A percentile compares a stretch with the other conserved stretches of the same genome.
phyloP scores from a whole-genome alignment of 164 flowering plant species.

The Macadamia integrifolia region DNA sequence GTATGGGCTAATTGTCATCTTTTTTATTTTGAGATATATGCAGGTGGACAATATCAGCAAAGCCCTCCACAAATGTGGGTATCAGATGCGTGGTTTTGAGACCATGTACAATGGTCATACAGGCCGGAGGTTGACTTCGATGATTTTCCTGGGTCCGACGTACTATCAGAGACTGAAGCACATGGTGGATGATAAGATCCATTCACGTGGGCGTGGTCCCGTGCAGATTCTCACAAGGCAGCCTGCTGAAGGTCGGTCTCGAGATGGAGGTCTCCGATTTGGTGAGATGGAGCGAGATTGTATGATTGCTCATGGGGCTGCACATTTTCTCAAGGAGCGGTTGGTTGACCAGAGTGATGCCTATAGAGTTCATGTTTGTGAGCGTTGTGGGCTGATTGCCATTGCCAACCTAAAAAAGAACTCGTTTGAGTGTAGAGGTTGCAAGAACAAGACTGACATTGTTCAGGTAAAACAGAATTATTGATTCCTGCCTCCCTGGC shows the following conservation, averaged over 20 bases:
- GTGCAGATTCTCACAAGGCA: constrained; percentile 96
- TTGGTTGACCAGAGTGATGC: constrained; percentile 96
- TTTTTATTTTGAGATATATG: background rate
- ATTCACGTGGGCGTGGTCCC: constrained; percentile 93
- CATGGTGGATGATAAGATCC: constrained; percentile 98
- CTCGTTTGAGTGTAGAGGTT: constrained; percentile 88
- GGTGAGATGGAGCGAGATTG: constrained; percentile 98
- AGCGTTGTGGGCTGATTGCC: constrained; percentile 84
- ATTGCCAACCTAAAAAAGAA: constrained; percentile 93
- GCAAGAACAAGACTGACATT: constrained; percentile 93
- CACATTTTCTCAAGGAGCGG: constrained; percentile 80
- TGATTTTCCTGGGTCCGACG: constrained; percentile 96
- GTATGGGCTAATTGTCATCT: background rate
- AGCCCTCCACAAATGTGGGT: constrained; percentile 95
- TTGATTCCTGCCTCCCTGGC: background rate
- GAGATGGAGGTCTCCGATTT: constrained; percentile 97
- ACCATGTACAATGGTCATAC: constrained; percentile 98
- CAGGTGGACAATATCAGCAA: constrained; percentile 94
- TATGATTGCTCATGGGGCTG: constrained; percentile 97
- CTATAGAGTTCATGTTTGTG: constrained; percentile 87
- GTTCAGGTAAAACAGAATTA: constrained; percentile 58
- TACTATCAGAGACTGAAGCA: constrained; percentile 95
- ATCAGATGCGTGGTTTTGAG: constrained; percentile 97
- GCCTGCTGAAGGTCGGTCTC: constrained; percentile 96
- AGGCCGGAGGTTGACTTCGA: constrained; percentile 65